Percentiles rank a stretch among this genome's conserved stretches.
phyloP scores from a whole-genome alignment of 768 basidiomycete genomes.

The Lactarius hatsudake region DNA sequence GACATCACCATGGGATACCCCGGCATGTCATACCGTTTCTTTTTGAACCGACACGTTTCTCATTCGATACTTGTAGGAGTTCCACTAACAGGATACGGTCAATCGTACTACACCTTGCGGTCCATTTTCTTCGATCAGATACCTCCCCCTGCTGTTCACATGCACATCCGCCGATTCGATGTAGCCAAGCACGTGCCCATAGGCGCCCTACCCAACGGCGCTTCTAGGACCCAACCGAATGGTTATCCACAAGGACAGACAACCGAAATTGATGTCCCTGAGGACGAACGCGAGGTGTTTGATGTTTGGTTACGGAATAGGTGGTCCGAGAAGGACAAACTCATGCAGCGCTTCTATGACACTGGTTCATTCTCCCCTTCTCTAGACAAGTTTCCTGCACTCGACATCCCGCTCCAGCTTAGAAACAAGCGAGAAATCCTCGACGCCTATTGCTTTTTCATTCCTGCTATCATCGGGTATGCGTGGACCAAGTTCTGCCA shows the following conservation, averaged over 20 bases:
- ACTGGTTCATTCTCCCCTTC: constrained; percentile 44
- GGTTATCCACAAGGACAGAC: constrained; percentile 36
- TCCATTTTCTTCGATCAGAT: constrained; percentile 82
- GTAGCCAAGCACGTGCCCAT: constrained; percentile 67
- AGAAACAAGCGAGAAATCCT: constrained; percentile 52
- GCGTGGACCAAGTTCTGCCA: constrained; percentile 37
- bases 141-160: constrained; percentile 80
- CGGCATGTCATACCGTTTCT: constrained; percentile 45
- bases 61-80: constrained; percentile 48
- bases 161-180: constrained; percentile 81
- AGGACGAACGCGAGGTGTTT: constrained; percentile 48
- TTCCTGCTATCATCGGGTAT: constrained; percentile 53
- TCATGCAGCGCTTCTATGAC: constrained; percentile 65
- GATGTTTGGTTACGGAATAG: constrained; percentile 78
- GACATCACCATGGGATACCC: constrained; percentile 93
- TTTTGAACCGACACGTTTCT: constrained; percentile 1
- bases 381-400: constrained; percentile 29
- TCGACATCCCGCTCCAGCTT: constrained; percentile 61
- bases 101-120: constrained; percentile 84
- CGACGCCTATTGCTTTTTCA: constrained; percentile 69
- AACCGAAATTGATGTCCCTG: constrained; percentile 32
- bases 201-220: constrained; percentile 49
- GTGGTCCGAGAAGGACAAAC: constrained; percentile 84
- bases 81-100: constrained; percentile 77
- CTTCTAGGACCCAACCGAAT: constrained; percentile 35